Base-by-base conservation (phyloP, 2,329 filamentous ascomycete genomes). In the Hirsutella thompsonii region DNA sequence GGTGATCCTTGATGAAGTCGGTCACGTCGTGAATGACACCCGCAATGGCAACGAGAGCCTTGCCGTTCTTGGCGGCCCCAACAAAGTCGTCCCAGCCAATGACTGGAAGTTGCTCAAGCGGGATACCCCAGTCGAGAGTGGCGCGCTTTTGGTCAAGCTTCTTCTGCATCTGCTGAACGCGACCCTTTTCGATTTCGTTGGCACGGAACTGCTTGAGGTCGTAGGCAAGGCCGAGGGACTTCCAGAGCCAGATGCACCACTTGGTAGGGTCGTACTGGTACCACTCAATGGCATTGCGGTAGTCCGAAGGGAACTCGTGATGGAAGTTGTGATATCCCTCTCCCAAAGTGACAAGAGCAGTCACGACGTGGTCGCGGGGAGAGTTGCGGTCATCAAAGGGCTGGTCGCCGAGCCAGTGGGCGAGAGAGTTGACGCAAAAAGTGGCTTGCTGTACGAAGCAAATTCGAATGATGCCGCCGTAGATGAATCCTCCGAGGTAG, bases 321-420 rank as follows among this genome's bases (percentile, higher is more conserved):
- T 93, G 86, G 74, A 93, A 93, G 74, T 93, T 93, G 74, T 93
- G 86, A 69, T 93, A 93, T 23, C 86, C 86, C 66, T 89, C 86
- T 38, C 86, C 86, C 19, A 93, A 80, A 35, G 86, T 93, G 52
- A 87, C 80, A 16, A 93, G 67, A 36, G 86, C 86, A 33, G 86
- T 93, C 63, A 93, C 77, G 57, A 90, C 74, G 64, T 93, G 85
- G 55, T 93, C 86, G 60, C 87, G 81, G 48, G 86, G 87, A 46
- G 83, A 88, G 76, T 93, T 90, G 64, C 85, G 83, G 73, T 93
- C 87, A 54, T 93, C 86, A 59, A 93, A 93, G 46, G 87, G 87
- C 68, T 93, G 86, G 54, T 93, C 87, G 47, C 87, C 86, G 55
- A 93, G 80, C 83, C 83, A 93, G 68, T 93, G 86, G 49, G 86